Percentiles rank a stretch among this genome's conserved stretches.
phyloP scores from a whole-genome alignment of 108 stramenopile species.

The Schizochytrium sp. region DNA sequence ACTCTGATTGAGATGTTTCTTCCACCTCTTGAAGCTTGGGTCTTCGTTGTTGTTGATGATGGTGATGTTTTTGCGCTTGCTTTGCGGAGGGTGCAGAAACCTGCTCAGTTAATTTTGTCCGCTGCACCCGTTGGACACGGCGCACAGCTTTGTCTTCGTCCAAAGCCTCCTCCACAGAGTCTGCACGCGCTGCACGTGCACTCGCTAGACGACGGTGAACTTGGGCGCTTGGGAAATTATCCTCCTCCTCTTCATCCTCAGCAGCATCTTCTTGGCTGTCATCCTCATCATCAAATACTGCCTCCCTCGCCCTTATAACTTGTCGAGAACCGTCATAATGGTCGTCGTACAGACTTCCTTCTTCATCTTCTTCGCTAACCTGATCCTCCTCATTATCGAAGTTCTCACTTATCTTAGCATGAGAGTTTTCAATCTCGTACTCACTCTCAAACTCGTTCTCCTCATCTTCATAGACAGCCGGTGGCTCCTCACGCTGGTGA shows the following conservation, averaged over 20 bases:
- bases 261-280: neutral
- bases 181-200: neutral
- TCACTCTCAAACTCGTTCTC: conserved; percentile 12
- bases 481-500: neutral
- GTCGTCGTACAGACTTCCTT: neutral
- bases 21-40: no score
- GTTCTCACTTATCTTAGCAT: neutral
- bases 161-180: neutral
- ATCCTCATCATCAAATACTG: no score
- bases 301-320: no score
- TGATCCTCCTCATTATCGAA: neutral
- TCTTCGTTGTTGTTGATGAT: no score
- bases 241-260: neutral
- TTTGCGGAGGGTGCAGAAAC: no score
- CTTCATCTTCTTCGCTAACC: neutral
- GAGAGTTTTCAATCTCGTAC: neutral
- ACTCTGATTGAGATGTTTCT: no score
- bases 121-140: no score
- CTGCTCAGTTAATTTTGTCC: no score
- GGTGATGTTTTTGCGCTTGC: no score
- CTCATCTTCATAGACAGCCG: neutral
- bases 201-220: neutral
- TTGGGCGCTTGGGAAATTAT: neutral
- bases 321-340: no score
- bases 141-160: conserved; percentile 8